phyloP scores from a whole-genome alignment of 2,329 filamentous ascomycete genomes.

The Aspergillus nomiae region DNA sequence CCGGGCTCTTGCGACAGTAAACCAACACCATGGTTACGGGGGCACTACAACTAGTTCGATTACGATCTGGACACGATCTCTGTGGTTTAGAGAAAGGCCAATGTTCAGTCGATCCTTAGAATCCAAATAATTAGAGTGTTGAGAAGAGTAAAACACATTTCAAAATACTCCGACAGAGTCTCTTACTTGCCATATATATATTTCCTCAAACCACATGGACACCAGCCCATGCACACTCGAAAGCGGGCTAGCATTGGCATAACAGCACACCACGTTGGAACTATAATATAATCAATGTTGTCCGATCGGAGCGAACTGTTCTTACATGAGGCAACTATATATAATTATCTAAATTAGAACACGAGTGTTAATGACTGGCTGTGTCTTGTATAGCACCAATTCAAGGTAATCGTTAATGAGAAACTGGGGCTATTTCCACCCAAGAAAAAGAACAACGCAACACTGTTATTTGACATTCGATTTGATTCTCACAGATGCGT shows the following conservation, averaged over 20 bases:
- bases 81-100: background rate
- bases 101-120: background rate
- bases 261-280: background rate
- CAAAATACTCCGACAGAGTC: background rate
- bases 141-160: background rate
- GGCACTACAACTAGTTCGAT: background rate
- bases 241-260: background rate
- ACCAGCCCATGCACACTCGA: background rate
- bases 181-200: background rate
- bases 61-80: background rate
- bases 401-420: background rate
- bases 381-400: background rate
- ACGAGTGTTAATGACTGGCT: background rate
- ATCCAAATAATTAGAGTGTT: no score
- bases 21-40: background rate
- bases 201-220: background rate
- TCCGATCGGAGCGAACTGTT: background rate
- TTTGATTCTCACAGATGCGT: conserved; percentile 3
- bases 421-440: background rate
- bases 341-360: background rate
- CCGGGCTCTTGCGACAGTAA: background rate
- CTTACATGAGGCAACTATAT: background rate
- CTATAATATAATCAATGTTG: background rate
- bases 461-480: background rate
- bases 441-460: background rate